Conservation (phyloP, 208 protist species). For the Wallacemonas collosoma region DNA sequence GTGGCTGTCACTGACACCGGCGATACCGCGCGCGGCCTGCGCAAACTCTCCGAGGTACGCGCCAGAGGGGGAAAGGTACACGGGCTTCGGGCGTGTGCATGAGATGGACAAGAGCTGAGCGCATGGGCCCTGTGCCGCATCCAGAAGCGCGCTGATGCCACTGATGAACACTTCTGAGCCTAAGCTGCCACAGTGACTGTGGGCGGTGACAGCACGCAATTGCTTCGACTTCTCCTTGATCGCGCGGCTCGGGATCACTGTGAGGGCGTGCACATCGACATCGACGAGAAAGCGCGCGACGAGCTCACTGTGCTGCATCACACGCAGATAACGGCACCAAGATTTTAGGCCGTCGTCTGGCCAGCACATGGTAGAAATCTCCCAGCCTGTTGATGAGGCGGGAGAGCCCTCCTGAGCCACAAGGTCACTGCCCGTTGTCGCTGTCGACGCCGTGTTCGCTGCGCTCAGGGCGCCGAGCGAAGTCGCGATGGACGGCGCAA, state of each 20-base stretch:
- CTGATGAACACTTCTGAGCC: slow-evolving; percentile 29
- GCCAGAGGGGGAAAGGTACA: slow-evolving; percentile 14
- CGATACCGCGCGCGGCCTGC: background rate
- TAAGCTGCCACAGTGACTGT: background rate
- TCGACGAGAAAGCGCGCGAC: slow-evolving; percentile 17
- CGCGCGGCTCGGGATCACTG: background rate
- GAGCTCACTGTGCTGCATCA: slow-evolving; percentile 48
- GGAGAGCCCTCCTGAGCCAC: background rate
- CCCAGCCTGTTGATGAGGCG: background rate
- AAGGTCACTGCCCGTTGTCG: background rate
- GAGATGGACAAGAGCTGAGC: slow-evolving; percentile 48
- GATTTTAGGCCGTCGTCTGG: slow-evolving; percentile 38
- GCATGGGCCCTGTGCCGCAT: slow-evolving; percentile 42
- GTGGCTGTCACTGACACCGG: background rate
- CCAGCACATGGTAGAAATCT: slow-evolving; percentile 55
- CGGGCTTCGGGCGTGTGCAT: slow-evolving; percentile 22
- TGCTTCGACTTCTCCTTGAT: background rate
- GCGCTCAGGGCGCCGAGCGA: slow-evolving; percentile 12
- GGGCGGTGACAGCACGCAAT: slow-evolving; percentile 6
- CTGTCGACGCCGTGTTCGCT: background rate
- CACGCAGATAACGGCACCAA: slow-evolving; percentile 31
- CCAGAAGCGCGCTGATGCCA: slow-evolving; percentile 38
- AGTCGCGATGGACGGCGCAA: slow-evolving; percentile 19
- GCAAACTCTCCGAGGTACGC: background rate
- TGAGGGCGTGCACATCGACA: background rate